Evolutionary conservation across 441 rosid species (phyloP), one percentile per base, ranked within the genome.

Genomic region (Jatropha podagrica): DNA sequence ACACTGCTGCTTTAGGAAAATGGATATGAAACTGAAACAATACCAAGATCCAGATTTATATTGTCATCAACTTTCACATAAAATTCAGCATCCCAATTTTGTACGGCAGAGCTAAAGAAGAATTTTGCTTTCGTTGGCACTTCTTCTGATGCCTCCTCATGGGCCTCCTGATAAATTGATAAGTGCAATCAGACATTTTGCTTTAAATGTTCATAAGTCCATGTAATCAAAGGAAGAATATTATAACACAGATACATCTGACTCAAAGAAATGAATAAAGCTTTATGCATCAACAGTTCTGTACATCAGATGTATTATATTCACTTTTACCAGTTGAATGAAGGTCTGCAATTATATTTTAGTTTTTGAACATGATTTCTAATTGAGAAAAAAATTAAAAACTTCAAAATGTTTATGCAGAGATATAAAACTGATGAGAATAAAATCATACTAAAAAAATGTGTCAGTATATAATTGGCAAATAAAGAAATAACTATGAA

Each of bases 1-100:
- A 8, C 61, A 15, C 38, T 73, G 68, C 69, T 76, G 74, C 46
- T 73, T 51, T 73, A 60, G 49, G 78, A 4, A 74, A 72, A 61
- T 62, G 74, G 14, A 66, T 52, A 52, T 74, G 63, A 74, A 59
- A 60, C 49, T 63, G 69, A 81, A 68, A 75, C 51, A 52, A 71
- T 87, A 94, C 99, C 98, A 59, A 96, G 89, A 84, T 94, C 97
- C 79, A 96, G 86, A 83, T 86, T 79, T 75, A 92, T 85, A 72
- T 78, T 86, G 78, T 96, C 99, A 80, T 94, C 96, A 76, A 92
- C 96, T 87, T 96, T 93, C 61, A 93, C 83, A 64, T 92, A 95
- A 86, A 90, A 92, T 49, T 96, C 97, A 69, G 98, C 98, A 85
- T 96, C 94, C 99, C 99, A 96, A 42, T 78, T 89, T 79, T 92